Percentiles rank a stretch among this genome's conserved stretches.
Conservation (phyloP, 2,329 filamentous ascomycete species). For the Alternaria rosae region DNA sequence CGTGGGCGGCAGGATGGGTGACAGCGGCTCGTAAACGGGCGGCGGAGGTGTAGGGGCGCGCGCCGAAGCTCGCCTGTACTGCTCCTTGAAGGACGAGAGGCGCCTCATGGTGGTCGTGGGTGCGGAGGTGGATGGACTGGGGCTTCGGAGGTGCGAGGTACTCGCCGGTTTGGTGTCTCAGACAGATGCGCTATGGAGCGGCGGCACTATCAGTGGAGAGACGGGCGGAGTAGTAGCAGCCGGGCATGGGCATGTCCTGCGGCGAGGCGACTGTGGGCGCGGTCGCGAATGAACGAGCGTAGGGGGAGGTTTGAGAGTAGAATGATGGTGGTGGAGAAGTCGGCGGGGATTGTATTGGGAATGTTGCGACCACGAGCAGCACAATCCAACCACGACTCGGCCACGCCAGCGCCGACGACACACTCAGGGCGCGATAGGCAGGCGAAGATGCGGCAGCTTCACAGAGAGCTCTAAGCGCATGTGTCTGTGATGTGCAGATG, state of each 20-base stretch:
- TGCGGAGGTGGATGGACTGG: constrained; percentile 23
- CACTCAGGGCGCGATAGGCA: not conserved
- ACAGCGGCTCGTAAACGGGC: constrained; percentile 47
- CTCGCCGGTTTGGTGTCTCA: constrained; percentile 36
- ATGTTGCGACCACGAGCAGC: constrained; percentile 13
- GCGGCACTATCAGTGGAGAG: constrained; percentile 24
- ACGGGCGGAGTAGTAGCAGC: constrained; percentile 24
- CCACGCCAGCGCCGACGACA: constrained; percentile 2
- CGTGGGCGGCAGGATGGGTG: constrained; percentile 37
- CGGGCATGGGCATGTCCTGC: constrained; percentile 43
- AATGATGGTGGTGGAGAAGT: constrained; percentile 19
- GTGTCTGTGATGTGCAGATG: constrained; percentile 4
- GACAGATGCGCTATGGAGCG: constrained; percentile 34
- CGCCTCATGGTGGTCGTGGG: constrained; percentile 37
- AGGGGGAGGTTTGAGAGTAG: constrained; percentile 19
- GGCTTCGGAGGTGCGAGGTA: constrained; percentile 31
- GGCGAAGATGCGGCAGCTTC: constrained; percentile 1
- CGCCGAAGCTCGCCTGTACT: constrained; percentile 40
- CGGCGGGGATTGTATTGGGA: constrained; percentile 27
- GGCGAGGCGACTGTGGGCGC: constrained; percentile 21
- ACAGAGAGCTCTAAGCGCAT: constrained; percentile 1
- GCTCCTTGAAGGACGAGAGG: constrained; percentile 44
- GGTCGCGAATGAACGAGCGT: constrained; percentile 30
- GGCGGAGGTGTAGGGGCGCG: constrained; percentile 43
- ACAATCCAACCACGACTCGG: constrained; percentile 12